These are phyloP conservation scores for Saccharomycopsis oosterbeekiorum DNA, from an alignment of 805 yeast genomes.

Conservation along the genomic window DNA sequence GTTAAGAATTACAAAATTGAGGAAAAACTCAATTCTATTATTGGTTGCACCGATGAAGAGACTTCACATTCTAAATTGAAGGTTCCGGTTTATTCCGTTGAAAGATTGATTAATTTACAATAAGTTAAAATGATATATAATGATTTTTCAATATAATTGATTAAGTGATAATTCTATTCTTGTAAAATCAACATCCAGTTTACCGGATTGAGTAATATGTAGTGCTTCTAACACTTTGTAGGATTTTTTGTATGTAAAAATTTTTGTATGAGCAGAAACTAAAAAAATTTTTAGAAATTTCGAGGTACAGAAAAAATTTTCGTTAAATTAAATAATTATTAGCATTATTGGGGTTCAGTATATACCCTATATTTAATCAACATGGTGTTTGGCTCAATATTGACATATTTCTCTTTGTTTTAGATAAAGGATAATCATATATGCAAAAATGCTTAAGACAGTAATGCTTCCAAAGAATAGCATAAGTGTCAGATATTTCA, in stretches of 20 bases:
- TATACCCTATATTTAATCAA: too few relatives aligned
- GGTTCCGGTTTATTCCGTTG: constrained; percentile 14
- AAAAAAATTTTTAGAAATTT: neutral
- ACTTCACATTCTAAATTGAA: constrained; percentile 1
- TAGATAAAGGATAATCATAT: neutral
- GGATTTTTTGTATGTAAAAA: neutral
- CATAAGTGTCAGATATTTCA: neutral
- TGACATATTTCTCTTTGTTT: too few relatives aligned
- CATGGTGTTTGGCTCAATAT: too few relatives aligned
- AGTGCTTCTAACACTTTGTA: neutral
- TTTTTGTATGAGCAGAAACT: neutral
- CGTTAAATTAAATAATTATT: neutral
- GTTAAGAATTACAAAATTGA: constrained; percentile 13
- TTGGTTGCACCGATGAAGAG: constrained; percentile 4
- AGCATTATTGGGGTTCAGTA: neutral
- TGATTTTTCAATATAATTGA: neutral
- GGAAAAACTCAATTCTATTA: constrained; percentile 12
- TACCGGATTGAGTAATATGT: neutral
- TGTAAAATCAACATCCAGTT: neutral
- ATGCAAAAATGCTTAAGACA: neutral
- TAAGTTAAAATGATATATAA: too few relatives aligned
- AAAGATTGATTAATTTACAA: constrained; percentile 15
- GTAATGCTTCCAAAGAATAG: neutral
- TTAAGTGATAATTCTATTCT: neutral
- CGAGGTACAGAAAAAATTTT: neutral